Base-by-base conservation (phyloP, 2,329 filamentous ascomycete species). In the Akanthomyces uredinophilus region DNA sequence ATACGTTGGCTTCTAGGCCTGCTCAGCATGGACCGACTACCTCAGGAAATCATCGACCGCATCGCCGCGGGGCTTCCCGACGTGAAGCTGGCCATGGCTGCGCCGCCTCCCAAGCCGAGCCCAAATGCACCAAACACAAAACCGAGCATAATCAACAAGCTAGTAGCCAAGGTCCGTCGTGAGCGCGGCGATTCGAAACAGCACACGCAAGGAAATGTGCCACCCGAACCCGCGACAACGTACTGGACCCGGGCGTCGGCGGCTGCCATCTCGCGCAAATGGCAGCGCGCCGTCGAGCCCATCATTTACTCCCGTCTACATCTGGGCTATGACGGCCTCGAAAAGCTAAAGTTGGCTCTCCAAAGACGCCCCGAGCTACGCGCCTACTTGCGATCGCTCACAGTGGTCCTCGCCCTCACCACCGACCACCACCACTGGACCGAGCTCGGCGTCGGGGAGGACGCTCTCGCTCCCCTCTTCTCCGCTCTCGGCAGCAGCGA, bases 11-110 rank as follows among this genome's bases (percentile, higher is more conserved):
- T n/a, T n/a, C n/a, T n/a, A n/a, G n/a, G n/a, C n/a, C n/a, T 18
- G 8, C 20, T 5, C 55, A 59, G 22, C 4, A 60, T 60, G 57
- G 57, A 60, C 24, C 57, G 37, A 44, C 39, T 60, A 13, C 29
- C 57, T 6, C 57, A 60, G 27, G 57, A 60, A 27, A n/a, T 46
- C 49, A 44, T 60, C 8, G 57, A 60, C 57, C 49, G 49, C 35
- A 60, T 60, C 47, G 57, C 49, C 11, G 57, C 39, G n/a, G 27
- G 44, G 13, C 49, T 60, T 6, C 49, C 57, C 10, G 24, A 39
- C 1, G 37, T 5, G 20, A 29, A 20, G 35, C 13, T 43, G 11
- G 44, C 5, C 24, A 22, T 51, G 46, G 13, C 32, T 4, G 39
- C 39, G 24, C 49, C 29, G 24, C 49, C 47, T 11, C 35, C 24